These are phyloP conservation scores for Metschnikowia kofuensis DNA, from an alignment of 805 yeast species.

Conservation along the genomic window DNA sequence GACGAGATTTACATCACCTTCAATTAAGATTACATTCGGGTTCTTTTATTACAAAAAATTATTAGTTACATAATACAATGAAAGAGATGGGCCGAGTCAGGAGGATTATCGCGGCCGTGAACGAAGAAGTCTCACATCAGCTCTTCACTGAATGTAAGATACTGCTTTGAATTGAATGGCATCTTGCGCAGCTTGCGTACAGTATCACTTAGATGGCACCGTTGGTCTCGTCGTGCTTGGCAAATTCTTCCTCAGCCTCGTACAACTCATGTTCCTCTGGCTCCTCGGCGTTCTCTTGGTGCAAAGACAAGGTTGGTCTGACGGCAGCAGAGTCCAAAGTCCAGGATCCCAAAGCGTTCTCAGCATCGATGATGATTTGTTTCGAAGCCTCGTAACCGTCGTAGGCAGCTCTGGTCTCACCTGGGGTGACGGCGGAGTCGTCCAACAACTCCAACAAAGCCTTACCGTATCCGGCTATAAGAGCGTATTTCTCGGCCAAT, in stretches of 20 bases:
- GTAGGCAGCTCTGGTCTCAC: slow-evolving; percentile 97
- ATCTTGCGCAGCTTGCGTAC: neutral
- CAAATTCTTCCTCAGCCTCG: slow-evolving; percentile 53
- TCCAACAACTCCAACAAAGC: slow-evolving; percentile 93
- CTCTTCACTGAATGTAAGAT: slow-evolving; percentile 2
- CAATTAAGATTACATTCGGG: neutral
- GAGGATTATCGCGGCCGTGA: neutral
- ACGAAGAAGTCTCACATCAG: slow-evolving; percentile 2
- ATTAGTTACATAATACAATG: slow-evolving; percentile 6
- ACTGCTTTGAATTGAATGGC: slow-evolving; percentile 4
- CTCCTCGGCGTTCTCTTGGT: slow-evolving; percentile 54
- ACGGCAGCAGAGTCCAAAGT: slow-evolving; percentile 93
- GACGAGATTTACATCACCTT: slow-evolving; percentile 9
- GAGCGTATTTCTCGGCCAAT: slow-evolving; percentile 91
- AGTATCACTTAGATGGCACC: slow-evolving; percentile 21
- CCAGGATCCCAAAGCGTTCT: slow-evolving; percentile 93
- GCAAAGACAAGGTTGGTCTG: slow-evolving; percentile 85
- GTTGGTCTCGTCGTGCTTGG: slow-evolving; percentile 34
- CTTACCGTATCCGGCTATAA: slow-evolving; percentile 98
- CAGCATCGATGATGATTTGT: slow-evolving; percentile 96
- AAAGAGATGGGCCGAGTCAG: slow-evolving; percentile 3
- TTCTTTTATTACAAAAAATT: slow-evolving; percentile 1
- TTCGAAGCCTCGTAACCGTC: slow-evolving; percentile 98
- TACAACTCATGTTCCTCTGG: slow-evolving; percentile 43
- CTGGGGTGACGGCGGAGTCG: slow-evolving; percentile 97